phyloP scores from a whole-genome alignment of 148 eudicot genomes.

The Silene conica region DNA sequence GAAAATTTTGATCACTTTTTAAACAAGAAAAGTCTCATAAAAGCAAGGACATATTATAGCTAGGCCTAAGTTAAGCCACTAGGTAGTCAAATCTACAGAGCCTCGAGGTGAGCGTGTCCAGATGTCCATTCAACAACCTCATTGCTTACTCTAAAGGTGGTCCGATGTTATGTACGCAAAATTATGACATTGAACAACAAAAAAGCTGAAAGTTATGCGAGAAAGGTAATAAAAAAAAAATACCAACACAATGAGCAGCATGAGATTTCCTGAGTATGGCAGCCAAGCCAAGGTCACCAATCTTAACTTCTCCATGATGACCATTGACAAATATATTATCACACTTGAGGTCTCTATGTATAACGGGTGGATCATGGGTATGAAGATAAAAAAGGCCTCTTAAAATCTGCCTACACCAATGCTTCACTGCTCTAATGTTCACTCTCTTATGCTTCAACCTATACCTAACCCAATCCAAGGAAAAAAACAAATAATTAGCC shows the following conservation, averaged over 20 bases:
- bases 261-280: conserved; percentile 75
- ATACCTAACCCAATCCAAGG: conserved; percentile 43
- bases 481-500: too few relatives aligned
- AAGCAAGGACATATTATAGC: too few relatives aligned
- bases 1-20: too few relatives aligned
- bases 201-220: too few relatives aligned
- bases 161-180: background rate
- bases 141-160: background rate
- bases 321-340: conserved; percentile 87
- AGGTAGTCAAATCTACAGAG: too few relatives aligned
- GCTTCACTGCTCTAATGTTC: conserved; percentile 74
- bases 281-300: conserved; percentile 86
- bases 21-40: too few relatives aligned
- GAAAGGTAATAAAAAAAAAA: too few relatives aligned
- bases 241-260: conserved; percentile 93
- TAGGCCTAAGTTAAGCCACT: too few relatives aligned
- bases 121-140: too few relatives aligned
- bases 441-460: conserved; percentile 74
- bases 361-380: conserved; percentile 81
- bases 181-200: background rate
- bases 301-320: conserved; percentile 83
- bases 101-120: too few relatives aligned
- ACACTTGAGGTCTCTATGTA: conserved; percentile 89
- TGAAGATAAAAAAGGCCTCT: conserved; percentile 75
- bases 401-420: conserved; percentile 86